Conservation (phyloP, 192 early-diverging fungal genomes). For the Coemansia sp. region DNA sequence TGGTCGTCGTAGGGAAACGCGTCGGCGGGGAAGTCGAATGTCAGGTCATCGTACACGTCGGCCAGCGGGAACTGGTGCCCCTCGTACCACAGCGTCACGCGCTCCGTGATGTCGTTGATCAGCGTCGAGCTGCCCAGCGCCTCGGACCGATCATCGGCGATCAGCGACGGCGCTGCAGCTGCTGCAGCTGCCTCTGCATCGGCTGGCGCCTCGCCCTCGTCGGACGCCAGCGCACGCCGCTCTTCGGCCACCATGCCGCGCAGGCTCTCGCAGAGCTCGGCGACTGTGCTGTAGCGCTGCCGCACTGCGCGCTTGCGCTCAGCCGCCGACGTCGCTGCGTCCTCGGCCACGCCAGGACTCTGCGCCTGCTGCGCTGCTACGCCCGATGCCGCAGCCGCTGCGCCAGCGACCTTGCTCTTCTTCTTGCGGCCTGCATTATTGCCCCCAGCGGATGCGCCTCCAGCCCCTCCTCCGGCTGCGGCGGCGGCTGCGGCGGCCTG, state of each 20-base stretch:
- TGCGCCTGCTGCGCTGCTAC: conserved; percentile 13
- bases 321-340: not conserved
- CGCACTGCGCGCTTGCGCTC: conserved; percentile 52
- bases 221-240: conserved; percentile 18
- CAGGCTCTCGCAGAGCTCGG: conserved; percentile 44
- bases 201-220: not conserved
- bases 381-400: not conserved
- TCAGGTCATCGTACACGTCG: conserved; percentile 57
- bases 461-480: not conserved
- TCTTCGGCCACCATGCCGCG: conserved; percentile 35
- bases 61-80: conserved; percentile 57
- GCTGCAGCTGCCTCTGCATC: not conserved
- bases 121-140: conserved; percentile 15
- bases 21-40: conserved; percentile 54
- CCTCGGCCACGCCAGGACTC: not conserved
- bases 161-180: not conserved
- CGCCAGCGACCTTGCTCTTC: conserved; percentile 15
- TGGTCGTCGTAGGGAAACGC: conserved; percentile 57
- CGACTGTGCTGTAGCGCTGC: conserved; percentile 31
- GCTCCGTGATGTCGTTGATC: conserved; percentile 45
- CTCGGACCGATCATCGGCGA: not conserved
- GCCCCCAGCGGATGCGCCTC: not conserved
- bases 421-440: conserved; percentile 27
- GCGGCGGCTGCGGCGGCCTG: conserved; percentile 11
- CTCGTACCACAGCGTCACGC: conserved; percentile 52